Percentiles rank a stretch among this genome's conserved stretches.
Conservation (phyloP, 139 green algal species). For the Asterochloris sp. region DNA sequence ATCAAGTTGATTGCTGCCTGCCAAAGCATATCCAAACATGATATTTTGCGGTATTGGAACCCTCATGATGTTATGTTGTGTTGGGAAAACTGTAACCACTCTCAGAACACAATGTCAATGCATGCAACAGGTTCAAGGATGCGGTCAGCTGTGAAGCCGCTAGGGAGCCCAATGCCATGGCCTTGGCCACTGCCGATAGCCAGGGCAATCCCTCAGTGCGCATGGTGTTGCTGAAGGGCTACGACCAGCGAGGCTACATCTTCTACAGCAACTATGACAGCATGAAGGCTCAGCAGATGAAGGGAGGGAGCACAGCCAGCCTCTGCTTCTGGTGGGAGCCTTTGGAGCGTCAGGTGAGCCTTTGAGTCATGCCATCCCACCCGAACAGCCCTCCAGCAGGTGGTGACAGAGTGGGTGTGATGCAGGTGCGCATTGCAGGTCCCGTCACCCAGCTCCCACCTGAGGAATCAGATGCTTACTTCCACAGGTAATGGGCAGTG, state of each 20-base stretch:
- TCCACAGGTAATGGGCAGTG: slow-evolving; percentile 30
- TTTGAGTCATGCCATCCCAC: background rate
- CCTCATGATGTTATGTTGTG: no score
- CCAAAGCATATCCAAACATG: no score
- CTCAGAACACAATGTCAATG: no score
- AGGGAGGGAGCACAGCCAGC: slow-evolving; percentile 38
- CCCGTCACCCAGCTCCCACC: slow-evolving; percentile 57
- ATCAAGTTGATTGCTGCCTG: no score
- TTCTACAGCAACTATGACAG: slow-evolving; percentile 92
- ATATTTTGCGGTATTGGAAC: no score
- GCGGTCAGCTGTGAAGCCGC: slow-evolving; percentile 32
- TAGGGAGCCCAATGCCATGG: slow-evolving; percentile 82
- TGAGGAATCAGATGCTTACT: slow-evolving; percentile 80
- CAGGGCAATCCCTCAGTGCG: slow-evolving; percentile 51
- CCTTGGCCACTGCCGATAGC: slow-evolving; percentile 50
- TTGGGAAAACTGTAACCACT: no score
- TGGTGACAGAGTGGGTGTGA: background rate
- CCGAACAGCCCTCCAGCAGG: background rate
- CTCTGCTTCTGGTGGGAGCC: slow-evolving; percentile 84
- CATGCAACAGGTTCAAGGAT: slow-evolving; percentile 40
- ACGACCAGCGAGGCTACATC: slow-evolving; percentile 68
- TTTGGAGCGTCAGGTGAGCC: slow-evolving; percentile 58
- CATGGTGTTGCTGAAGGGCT: slow-evolving; percentile 89
- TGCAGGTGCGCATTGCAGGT: slow-evolving; percentile 81
- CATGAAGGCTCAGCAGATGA: slow-evolving; percentile 59